These are phyloP conservation scores for button mushroom (Agaricus bisporus) DNA, from an alignment of 768 basidiomycete genomes.

Conservation along the genomic window DNA sequence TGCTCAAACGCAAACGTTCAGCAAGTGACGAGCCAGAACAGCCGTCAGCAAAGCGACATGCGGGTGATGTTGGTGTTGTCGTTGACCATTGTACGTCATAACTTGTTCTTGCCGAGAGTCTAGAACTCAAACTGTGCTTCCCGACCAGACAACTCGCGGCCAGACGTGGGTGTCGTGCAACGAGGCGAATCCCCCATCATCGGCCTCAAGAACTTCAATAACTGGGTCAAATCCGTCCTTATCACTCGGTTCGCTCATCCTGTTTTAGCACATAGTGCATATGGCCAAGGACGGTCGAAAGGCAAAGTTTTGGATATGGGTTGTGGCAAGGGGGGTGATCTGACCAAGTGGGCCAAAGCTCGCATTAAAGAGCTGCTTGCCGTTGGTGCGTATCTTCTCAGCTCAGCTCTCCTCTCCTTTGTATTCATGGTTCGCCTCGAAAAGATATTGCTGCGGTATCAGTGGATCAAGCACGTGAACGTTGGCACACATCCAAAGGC, in stretches of 20 bases:
- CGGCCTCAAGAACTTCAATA: slow-evolving; percentile 96
- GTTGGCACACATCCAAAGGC: slow-evolving; percentile 49
- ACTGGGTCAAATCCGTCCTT: slow-evolving; percentile 98
- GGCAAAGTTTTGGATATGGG: slow-evolving; percentile 95
- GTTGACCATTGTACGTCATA: slow-evolving; percentile 68
- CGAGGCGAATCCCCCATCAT: slow-evolving; percentile 91
- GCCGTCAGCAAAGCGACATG: slow-evolving; percentile 43
- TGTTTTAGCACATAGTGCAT: slow-evolving; percentile 40
- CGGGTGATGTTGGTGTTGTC: slow-evolving; percentile 68
- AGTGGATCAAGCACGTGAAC: slow-evolving; percentile 76
- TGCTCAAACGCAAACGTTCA: slow-evolving; percentile 50
- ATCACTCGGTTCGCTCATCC: slow-evolving; percentile 87
- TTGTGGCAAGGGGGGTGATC: slow-evolving; percentile 98
- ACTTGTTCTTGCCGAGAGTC: slow-evolving; percentile 7
- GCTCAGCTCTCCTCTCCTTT: not conserved
- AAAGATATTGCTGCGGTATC: slow-evolving; percentile 88
- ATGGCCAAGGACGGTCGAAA: slow-evolving; percentile 24
- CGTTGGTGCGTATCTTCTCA: slow-evolving; percentile 49
- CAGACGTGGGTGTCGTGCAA: slow-evolving; percentile 82
- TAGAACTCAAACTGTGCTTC: not conserved
- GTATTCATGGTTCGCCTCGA: slow-evolving; percentile 8
- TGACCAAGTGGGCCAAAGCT: slow-evolving; percentile 93
- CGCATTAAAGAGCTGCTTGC: slow-evolving; percentile 73
- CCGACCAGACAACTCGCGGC: slow-evolving; percentile 78
- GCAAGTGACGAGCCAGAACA: slow-evolving; percentile 30